phyloP scores from a whole-genome alignment of 257 asterid species.

The Thymus mandschuricus region DNA sequence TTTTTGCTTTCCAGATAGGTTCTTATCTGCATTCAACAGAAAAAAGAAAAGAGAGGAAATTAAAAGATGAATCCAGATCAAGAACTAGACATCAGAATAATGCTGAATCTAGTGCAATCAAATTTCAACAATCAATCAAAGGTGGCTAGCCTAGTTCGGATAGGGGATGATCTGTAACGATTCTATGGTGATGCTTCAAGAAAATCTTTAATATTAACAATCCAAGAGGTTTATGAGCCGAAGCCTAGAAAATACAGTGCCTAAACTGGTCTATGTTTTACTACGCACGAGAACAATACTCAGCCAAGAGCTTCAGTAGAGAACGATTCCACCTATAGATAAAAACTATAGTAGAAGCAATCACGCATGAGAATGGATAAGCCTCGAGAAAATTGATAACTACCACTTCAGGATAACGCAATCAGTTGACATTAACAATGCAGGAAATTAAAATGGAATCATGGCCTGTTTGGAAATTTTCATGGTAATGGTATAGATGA shows the following conservation, averaged over 20 bases:
- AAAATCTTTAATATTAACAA: no score
- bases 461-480: background rate
- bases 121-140: background rate
- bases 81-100: background rate
- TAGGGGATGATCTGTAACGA: background rate
- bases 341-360: background rate
- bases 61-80: background rate
- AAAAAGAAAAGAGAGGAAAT: background rate
- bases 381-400: conserved; percentile 2
- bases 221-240: no score
- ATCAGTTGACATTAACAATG: background rate
- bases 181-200: background rate
- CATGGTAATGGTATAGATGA: background rate
- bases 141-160: background rate
- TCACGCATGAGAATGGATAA: background rate
- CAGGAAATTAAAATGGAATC: conserved; percentile 10
- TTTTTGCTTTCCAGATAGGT: conserved; percentile 45
- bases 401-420: conserved; percentile 26
- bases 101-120: no score
- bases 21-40: conserved; percentile 43
- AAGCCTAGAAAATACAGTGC: background rate
- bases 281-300: background rate
- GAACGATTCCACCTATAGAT: background rate
- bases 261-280: background rate
- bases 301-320: background rate